Percentiles rank a stretch among this genome's conserved stretches.
Conservation (phyloP, 495 filamentous ascomycete genomes). For the Penicillium cosmopolitanum region DNA sequence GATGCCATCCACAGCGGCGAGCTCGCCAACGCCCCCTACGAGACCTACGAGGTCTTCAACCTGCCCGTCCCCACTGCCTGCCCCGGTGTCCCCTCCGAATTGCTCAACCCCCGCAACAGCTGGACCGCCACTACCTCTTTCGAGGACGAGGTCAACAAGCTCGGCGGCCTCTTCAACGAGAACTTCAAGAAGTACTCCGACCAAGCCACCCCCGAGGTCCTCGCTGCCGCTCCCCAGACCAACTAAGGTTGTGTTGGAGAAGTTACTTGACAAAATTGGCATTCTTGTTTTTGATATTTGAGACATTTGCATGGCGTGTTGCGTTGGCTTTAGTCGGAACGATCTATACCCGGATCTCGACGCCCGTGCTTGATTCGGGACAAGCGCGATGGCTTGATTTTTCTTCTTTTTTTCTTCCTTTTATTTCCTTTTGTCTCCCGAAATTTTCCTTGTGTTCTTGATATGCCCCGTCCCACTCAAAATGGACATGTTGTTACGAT, state of each 20-base stretch:
- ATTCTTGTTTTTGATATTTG: constrained; percentile 25
- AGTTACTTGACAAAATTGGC: constrained; percentile 28
- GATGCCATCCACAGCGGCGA: constrained; percentile 97
- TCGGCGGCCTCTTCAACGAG: constrained; percentile 84
- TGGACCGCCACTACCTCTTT: constrained; percentile 85
- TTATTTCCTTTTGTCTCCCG: constrained; percentile 10
- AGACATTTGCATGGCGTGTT: constrained; percentile 36
- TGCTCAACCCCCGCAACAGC: constrained; percentile 90
- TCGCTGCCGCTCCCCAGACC: constrained; percentile 43
- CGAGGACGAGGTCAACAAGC: constrained; percentile 83
- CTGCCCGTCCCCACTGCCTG: constrained; percentile 87
- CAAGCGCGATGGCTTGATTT: constrained; percentile 25
- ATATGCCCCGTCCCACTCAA: constrained; percentile 10
- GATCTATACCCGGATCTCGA: constrained; percentile 25
- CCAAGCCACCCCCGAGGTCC: constrained; percentile 79
- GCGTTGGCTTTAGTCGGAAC: constrained; percentile 29
- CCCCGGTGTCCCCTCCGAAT: constrained; percentile 81
- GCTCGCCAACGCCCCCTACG: constrained; percentile 87
- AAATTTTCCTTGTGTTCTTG: constrained; percentile 8
- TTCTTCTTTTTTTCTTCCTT: constrained; percentile 21
- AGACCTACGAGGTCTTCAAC: constrained; percentile 96
- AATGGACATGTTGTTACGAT: constrained; percentile 26
- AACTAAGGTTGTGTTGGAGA: constrained; percentile 16
- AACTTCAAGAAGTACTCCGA: constrained; percentile 96
- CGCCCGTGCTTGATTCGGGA: constrained; percentile 31